phyloP scores from a whole-genome alignment of 2,329 filamentous ascomycete species.

The Stagonosporopsis rhizophila region DNA sequence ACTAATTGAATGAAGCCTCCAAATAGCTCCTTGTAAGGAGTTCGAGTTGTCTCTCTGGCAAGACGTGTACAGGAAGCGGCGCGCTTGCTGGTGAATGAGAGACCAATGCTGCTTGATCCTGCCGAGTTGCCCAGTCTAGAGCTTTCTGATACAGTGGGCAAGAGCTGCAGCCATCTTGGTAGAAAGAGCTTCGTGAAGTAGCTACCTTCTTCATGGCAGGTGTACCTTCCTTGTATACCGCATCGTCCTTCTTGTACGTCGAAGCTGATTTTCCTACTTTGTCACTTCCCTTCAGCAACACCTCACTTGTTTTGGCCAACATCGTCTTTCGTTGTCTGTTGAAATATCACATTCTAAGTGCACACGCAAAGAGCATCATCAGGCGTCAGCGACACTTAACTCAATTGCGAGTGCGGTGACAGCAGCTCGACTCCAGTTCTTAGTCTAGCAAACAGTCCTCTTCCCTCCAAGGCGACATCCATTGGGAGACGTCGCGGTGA shows the following conservation, averaged over 20 bases:
- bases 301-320: conserved; percentile 5
- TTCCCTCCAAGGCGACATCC: not conserved
- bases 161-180: not conserved
- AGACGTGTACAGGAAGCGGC: no score
- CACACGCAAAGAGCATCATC: not conserved
- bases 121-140: no score
- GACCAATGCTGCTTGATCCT: no score
- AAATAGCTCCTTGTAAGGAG: no score
- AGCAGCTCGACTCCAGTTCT: not conserved
- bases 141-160: not conserved
- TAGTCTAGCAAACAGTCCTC: not conserved
- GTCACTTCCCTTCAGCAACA: not conserved
- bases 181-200: not conserved
- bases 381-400: not conserved
- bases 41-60: no score
- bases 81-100: not conserved
- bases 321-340: conserved; percentile 5
- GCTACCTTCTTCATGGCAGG: not conserved
- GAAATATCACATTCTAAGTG: conserved; percentile 1
- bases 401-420: not conserved
- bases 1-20: no score
- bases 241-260: not conserved
- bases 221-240: not conserved
- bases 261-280: not conserved
- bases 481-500: not conserved